A percentile compares a stretch with the other conserved stretches of the same genome.
Conservation (phyloP, 768 basidiomycete genomes). For the Podaxis sp. region DNA sequence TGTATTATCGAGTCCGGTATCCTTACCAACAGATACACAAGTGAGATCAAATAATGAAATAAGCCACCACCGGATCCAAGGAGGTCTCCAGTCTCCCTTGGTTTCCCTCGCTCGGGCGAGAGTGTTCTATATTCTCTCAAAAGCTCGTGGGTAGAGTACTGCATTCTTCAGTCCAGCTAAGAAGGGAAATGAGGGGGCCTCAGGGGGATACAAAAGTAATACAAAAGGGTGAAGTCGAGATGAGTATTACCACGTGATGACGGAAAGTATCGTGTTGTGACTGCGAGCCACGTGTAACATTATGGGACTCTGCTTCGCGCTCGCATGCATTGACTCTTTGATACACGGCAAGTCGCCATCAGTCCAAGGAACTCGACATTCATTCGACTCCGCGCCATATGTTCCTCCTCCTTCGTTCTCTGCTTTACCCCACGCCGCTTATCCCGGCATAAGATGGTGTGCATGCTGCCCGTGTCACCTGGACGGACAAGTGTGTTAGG, state of each 20-base stretch:
- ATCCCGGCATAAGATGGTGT: not conserved
- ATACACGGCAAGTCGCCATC: not conserved
- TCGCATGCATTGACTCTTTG: not conserved
- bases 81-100: too few relatives aligned
- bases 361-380: not conserved
- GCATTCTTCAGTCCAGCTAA: not conserved
- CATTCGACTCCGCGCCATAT: not conserved
- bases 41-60: too few relatives aligned
- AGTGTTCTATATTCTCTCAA: not conserved
- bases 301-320: not conserved
- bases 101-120: too few relatives aligned
- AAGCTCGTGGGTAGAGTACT: too few relatives aligned
- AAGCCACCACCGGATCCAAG: too few relatives aligned
- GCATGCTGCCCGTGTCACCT: slow-evolving; percentile 4
- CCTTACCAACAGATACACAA: too few relatives aligned
- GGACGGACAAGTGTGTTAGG: not conserved
- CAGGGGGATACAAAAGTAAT: not conserved
- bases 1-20: too few relatives aligned
- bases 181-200: not conserved
- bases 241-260: not conserved
- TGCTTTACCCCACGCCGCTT: not conserved
- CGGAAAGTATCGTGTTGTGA: not conserved
- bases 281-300: slow-evolving; percentile 5
- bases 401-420: not conserved
- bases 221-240: not conserved